Conservation (phyloP, 805 yeast genomes). For the Zygoascus tannicola region DNA sequence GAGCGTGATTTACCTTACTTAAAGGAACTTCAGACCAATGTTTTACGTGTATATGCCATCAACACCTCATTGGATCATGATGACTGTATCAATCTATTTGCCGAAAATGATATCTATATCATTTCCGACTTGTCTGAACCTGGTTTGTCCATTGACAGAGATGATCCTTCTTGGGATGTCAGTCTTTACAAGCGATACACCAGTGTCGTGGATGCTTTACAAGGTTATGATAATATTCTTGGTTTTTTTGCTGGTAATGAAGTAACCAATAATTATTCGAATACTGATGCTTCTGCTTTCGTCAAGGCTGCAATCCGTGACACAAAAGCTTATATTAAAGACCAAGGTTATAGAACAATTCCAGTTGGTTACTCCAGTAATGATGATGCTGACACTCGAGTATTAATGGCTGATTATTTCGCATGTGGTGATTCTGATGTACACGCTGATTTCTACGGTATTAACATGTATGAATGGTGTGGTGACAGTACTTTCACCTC, state of each 20-base stretch:
- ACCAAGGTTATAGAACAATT: slow-evolving; percentile 57
- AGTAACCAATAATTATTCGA: slow-evolving; percentile 73
- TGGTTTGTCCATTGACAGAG: slow-evolving; percentile 62
- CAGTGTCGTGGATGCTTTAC: slow-evolving; percentile 70
- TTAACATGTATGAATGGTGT: slow-evolving; percentile 87
- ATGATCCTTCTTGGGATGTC: slow-evolving; percentile 68
- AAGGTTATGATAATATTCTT: slow-evolving; percentile 66
- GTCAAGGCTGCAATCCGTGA: slow-evolving; percentile 96
- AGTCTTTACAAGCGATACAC: slow-evolving; percentile 69
- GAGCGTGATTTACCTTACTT: slow-evolving; percentile 77
- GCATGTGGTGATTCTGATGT: slow-evolving; percentile 59
- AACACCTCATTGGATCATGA: slow-evolving; percentile 65
- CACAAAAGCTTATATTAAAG: slow-evolving; percentile 61
- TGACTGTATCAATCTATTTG: slow-evolving; percentile 63
- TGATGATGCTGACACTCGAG: slow-evolving; percentile 78
- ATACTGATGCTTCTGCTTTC: slow-evolving; percentile 85
- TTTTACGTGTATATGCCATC: slow-evolving; percentile 78
- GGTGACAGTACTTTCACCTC: slow-evolving; percentile 43
- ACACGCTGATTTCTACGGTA: slow-evolving; percentile 71
- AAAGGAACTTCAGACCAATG: slow-evolving; percentile 58
- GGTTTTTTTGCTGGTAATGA: slow-evolving; percentile 98
- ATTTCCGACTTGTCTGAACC: slow-evolving; percentile 89
- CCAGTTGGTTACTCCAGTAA: slow-evolving; percentile 94
- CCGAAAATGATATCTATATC: slow-evolving; percentile 84
- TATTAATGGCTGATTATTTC: slow-evolving; percentile 72